phyloP scores from a whole-genome alignment of 2,329 filamentous ascomycete genomes.

The Gaeumannomyces tritici region DNA sequence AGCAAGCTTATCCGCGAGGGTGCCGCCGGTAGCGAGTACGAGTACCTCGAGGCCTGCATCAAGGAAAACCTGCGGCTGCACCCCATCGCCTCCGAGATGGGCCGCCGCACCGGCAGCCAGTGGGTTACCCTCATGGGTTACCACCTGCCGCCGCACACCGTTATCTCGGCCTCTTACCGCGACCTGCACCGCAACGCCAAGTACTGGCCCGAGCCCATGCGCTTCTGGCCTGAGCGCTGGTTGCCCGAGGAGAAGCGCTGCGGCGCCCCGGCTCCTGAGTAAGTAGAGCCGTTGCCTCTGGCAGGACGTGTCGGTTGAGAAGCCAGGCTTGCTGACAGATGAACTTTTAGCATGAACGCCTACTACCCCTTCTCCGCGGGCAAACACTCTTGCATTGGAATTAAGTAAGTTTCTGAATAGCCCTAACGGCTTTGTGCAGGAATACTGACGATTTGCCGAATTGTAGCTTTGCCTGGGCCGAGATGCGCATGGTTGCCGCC shows the following conservation, averaged over 20 bases:
- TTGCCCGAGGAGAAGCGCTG: not conserved
- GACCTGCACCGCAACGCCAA: conserved; percentile 1
- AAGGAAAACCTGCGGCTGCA: conserved; percentile 5
- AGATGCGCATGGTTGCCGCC: conserved; percentile 15
- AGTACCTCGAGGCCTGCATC: conserved; percentile 5
- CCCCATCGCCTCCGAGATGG: conserved; percentile 1
- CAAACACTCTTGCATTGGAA: conserved; percentile 16
- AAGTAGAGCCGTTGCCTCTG: not conserved
- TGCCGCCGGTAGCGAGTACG: not conserved
- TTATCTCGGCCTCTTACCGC: conserved; percentile 1
- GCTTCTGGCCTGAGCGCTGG: not conserved
- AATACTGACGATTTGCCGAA: not conserved
- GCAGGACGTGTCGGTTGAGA: not conserved
- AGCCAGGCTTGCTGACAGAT: too few species aligned
- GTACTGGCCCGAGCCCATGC: not conserved
- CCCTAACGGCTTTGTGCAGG: too few species aligned
- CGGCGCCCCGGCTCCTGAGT: not conserved
- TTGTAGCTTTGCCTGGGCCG: conserved; percentile 13
- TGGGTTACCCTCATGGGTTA: not conserved
- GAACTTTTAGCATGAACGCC: not conserved
- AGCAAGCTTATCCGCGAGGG: not conserved
- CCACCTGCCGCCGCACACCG: not conserved
- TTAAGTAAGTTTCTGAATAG: conserved; percentile 8
- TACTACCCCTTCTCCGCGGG: conserved; percentile 9
- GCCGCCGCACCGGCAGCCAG: not conserved